phyloP scores from a whole-genome alignment of 345 rosid species.

The Eucalyptus globulus region DNA sequence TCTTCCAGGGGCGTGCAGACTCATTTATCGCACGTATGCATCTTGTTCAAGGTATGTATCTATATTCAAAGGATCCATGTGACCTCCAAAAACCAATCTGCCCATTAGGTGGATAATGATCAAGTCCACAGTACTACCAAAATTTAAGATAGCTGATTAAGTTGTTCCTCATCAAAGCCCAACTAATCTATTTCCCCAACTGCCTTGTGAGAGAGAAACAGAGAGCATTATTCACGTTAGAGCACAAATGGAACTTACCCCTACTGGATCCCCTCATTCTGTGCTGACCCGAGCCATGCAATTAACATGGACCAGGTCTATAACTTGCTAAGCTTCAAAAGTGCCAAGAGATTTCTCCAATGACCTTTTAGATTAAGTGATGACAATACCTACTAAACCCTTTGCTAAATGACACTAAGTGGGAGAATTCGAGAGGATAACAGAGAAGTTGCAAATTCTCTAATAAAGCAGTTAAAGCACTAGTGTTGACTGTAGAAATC shows the following conservation, averaged over 20 bases:
- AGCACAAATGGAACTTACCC: neutral
- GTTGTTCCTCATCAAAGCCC: neutral
- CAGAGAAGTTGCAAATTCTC: neutral
- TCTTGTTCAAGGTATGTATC: slow-evolving; percentile 79
- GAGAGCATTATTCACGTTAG: neutral
- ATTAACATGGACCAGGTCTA: neutral
- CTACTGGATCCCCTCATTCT: neutral
- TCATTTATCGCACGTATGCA: slow-evolving; percentile 95
- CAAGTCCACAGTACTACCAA: neutral
- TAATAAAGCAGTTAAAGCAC: neutral
- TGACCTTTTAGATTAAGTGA: neutral
- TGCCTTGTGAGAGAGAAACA: neutral
- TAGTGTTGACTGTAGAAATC: neutral
- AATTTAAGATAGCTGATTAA: neutral
- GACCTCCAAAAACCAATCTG: neutral
- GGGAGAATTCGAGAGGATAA: neutral
- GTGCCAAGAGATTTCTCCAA: neutral
- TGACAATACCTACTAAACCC: neutral
- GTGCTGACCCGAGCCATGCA: neutral
- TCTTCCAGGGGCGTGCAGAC: slow-evolving; percentile 69
- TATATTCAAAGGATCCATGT: neutral
- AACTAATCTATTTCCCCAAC: neutral
- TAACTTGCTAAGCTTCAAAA: neutral
- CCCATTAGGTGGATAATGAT: neutral
- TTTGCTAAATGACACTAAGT: neutral